A percentile compares a stretch with the other conserved stretches of the same genome.
These are phyloP conservation scores for Garcia nutans DNA, from an alignment of 345 rosid species.

Conservation along the genomic window DNA sequence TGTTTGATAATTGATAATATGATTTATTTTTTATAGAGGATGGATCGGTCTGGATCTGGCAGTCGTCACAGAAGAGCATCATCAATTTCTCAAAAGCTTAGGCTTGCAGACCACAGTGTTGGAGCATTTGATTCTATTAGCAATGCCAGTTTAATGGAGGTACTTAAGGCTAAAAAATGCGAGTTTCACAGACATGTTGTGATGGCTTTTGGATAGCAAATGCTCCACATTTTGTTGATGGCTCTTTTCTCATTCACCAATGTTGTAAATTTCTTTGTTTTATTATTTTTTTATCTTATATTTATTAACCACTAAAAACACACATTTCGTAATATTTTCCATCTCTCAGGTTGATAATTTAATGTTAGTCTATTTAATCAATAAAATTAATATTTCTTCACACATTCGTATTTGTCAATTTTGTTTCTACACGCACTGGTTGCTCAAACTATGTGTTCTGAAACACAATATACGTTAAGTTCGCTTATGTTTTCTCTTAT, in stretches of 20 bases:
- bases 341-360: neutral
- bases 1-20: constrained; percentile 12
- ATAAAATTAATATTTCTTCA: too few relatives aligned
- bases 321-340: neutral
- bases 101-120: constrained; percentile 50
- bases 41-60: constrained; percentile 80
- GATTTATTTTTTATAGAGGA: constrained; percentile 54
- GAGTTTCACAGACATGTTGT: neutral
- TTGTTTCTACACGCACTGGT: neutral
- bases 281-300: too few relatives aligned
- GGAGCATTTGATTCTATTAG: constrained; percentile 65
- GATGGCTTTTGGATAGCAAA: neutral
- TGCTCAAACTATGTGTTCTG: neutral
- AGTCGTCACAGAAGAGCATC: constrained; percentile 72
- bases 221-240: neutral
- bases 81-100: constrained; percentile 60
- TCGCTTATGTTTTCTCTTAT: constrained; percentile 6
- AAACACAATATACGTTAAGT: neutral
- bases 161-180: constrained; percentile 24
- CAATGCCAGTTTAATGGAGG: constrained; percentile 92
- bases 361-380: neutral
- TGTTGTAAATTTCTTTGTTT: too few relatives aligned
- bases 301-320: neutral
- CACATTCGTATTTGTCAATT: neutral
- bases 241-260: neutral